Evolutionary conservation across 106 monocot species (phyloP).

Genomic region (Dioscorea zingiberensis): DNA sequence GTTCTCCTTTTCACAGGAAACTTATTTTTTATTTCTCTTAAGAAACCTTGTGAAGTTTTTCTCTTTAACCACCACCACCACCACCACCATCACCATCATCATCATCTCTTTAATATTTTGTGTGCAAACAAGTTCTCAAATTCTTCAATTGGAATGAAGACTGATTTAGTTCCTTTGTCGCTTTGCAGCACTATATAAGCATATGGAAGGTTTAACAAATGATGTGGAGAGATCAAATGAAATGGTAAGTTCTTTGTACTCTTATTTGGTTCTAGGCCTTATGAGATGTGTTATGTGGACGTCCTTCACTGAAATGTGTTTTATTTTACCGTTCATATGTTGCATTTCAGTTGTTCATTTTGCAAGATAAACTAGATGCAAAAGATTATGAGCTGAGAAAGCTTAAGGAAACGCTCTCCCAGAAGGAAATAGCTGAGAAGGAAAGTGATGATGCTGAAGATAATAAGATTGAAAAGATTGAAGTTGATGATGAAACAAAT

Average conservation of each 20-base stretch:
- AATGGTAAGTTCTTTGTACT: constrained; percentile 45
- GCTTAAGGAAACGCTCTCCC: constrained; percentile 33
- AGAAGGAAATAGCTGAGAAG: constrained; percentile 24
- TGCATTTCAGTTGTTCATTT: constrained; percentile 41
- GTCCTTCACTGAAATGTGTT: background rate
- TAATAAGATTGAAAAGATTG: too few relatives aligned
- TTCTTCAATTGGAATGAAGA: background rate
- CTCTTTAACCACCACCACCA: too few relatives aligned
- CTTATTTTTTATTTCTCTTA: too few relatives aligned
- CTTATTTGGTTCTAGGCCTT: background rate
- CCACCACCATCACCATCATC: too few relatives aligned
- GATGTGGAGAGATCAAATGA: constrained; percentile 94
- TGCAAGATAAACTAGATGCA: constrained; percentile 68
- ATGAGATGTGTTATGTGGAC: too few relatives aligned
- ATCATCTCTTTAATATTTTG: background rate
- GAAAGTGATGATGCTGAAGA: constrained; percentile 11
- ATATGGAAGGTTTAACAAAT: constrained; percentile 79
- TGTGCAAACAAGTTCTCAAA: background rate
- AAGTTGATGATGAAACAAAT: background rate
- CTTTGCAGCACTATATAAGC: constrained; percentile 65
- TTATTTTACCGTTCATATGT: background rate
- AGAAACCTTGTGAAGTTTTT: too few relatives aligned
- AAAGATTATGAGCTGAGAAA: constrained; percentile 41
- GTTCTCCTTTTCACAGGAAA: too few relatives aligned
- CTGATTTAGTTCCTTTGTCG: too few relatives aligned